Conservation (phyloP, 371 early-diverging fungal species). For the Rhizopus delemar region DNA sequence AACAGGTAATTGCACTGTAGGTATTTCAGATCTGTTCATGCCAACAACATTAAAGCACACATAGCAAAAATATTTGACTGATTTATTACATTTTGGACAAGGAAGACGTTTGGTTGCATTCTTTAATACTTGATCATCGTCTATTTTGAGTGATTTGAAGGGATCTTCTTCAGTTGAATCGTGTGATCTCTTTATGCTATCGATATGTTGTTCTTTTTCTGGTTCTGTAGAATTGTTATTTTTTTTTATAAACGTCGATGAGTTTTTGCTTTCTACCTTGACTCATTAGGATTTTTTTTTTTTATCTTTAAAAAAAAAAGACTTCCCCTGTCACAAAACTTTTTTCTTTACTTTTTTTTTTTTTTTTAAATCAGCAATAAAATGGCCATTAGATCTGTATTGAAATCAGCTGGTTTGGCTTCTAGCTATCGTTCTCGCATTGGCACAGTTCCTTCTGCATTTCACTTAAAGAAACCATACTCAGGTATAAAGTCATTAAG, state of each 20-base stretch:
- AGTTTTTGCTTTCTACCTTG: constrained; percentile 7
- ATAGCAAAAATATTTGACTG: constrained; percentile 77
- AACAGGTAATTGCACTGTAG: constrained; percentile 74
- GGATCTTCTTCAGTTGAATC: constrained; percentile 17
- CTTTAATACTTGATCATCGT: constrained; percentile 41
- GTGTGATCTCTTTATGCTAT: constrained; percentile 15
- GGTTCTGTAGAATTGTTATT: background rate
- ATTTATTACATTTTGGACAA: constrained; percentile 68
- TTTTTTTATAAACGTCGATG: background rate
- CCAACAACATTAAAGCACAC: constrained; percentile 62
- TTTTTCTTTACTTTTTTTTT: constrained; percentile 8
- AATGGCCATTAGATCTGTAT: constrained; percentile 23
- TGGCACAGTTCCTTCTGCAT: constrained; percentile 4
- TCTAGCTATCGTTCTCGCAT: constrained; percentile 2
- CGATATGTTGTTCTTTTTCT: constrained; percentile 1
- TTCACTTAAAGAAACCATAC: constrained; percentile 10
- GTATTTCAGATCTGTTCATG: constrained; percentile 54
- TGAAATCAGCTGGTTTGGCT: constrained; percentile 9
- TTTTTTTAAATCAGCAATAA: background rate
- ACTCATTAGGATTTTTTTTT: constrained; percentile 5
- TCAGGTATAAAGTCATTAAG: constrained; percentile 16
- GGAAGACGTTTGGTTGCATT: constrained; percentile 32
- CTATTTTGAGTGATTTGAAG: constrained; percentile 41
- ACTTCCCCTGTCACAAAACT: constrained; percentile 16
- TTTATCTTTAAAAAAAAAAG: background rate